Base-by-base conservation (phyloP, 805 yeast genomes). In the Kuraishia hungarica region DNA sequence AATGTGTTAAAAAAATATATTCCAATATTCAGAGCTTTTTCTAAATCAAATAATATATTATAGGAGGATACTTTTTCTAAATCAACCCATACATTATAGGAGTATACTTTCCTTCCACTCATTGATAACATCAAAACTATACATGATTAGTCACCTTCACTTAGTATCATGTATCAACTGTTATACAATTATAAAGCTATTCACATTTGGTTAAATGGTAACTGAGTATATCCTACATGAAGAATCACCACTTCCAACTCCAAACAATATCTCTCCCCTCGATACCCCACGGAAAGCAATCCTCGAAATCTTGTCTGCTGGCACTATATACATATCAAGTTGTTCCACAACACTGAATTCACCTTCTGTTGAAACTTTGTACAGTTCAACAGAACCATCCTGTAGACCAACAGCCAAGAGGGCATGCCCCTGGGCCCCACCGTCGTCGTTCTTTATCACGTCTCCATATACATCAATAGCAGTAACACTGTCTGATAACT, bases 401-500 rank as follows among this genome's bases (percentile, higher is more conserved):
- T 89, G 97, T 39, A 82, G 70, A 1, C 97, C 97, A 13, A 78
- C 80, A 1, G 87, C 84, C 43, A 35, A 35, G 17, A 89, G 56
- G 1, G 75, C 50, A 4, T 74, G n/a, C n/a, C n/a, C n/a, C n/a
- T n/a, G n/a, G n/a, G n/a, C n/a, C n/a, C n/a, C n/a, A n/a, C n/a
- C n/a, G n/a, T n/a, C 59, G 4, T 67, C 56, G 11, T 71, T 69
- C 2, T 64, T 67, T 22, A 70, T 59, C 2, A 72, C 51, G 5
- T 59, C 58, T 13, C 64, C 65, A 57, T 70, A 77, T 1, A 81
- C 75, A 51, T 86, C 82, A 2, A 89, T 70, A 0, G 96, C 82
- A 0, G 96, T 89, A 2, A 87, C 83, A 1, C 96, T 81, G 20
- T 72, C 76, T 0, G 60, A 60, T 49, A 84, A 71, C 59, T 81